Percentiles rank a stretch among this genome's conserved stretches.
Conservation (phyloP, 2,329 filamentous ascomycete species). For the Nemania bipapillata region DNA sequence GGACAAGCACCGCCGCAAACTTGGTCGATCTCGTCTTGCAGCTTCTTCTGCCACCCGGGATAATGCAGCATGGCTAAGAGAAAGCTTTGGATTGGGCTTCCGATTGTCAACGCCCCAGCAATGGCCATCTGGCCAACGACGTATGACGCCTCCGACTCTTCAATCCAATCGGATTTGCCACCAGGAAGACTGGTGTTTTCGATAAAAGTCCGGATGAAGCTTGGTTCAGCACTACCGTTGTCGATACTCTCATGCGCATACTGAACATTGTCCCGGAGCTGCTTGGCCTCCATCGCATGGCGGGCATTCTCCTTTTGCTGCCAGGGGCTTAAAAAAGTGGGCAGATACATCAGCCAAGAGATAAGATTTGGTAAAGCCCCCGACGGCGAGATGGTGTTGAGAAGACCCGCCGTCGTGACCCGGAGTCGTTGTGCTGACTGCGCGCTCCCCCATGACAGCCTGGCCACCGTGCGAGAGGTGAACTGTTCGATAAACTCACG, state of each 20-base stretch:
- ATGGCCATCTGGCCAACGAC: constrained; percentile 62
- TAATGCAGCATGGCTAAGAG: constrained; percentile 56
- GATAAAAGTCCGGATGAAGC: constrained; percentile 58
- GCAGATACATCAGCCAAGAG: constrained; percentile 55
- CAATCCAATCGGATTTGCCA: constrained; percentile 47
- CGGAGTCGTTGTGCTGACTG: constrained; percentile 56
- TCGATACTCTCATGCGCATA: constrained; percentile 52
- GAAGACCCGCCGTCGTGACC: constrained; percentile 59
- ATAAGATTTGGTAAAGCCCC: constrained; percentile 58
- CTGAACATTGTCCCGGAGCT: constrained; percentile 54
- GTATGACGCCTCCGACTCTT: constrained; percentile 56
- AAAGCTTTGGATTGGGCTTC: constrained; percentile 58
- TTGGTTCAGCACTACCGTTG: constrained; percentile 52
- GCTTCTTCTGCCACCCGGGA: constrained; percentile 54
- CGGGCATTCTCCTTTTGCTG: constrained; percentile 57
- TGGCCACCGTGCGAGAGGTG: constrained; percentile 59
- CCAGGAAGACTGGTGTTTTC: constrained; percentile 43
- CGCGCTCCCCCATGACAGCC: constrained; percentile 59
- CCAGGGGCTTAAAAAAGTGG: constrained; percentile 57
- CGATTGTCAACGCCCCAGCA: constrained; percentile 58
- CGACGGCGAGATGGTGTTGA: constrained; percentile 59
- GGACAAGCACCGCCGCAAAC: constrained; percentile 58
- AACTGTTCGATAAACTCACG: constrained; percentile 61
- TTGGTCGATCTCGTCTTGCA: constrained; percentile 62
- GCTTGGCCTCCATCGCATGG: constrained; percentile 54